Percentiles rank a stretch among this genome's conserved stretches.
Conservation (phyloP, 2,329 filamentous ascomycete species). For the Ascochyta koolunga region DNA sequence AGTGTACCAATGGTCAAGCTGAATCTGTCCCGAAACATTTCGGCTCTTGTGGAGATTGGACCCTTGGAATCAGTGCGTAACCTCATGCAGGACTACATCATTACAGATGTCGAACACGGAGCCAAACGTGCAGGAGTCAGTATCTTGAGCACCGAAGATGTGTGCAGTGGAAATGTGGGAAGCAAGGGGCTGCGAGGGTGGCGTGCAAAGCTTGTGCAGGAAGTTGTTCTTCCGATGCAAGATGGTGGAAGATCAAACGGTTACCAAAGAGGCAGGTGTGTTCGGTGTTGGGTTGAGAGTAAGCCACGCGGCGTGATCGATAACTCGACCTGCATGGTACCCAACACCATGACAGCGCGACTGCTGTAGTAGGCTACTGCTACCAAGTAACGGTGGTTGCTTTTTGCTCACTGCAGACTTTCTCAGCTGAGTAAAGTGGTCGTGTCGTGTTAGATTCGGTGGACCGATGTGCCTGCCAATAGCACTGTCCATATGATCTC, state of each 20-base stretch:
- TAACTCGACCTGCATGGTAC: conserved; percentile 11
- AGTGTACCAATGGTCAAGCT: conserved; percentile 8
- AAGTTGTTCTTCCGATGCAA: conserved; percentile 15
- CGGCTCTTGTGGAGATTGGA: conserved; percentile 9
- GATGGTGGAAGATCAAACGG: conserved; percentile 15
- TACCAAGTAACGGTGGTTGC: conserved; percentile 2
- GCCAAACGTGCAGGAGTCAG: conserved; percentile 4
- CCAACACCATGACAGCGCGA: conserved; percentile 1
- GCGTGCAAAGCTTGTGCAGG: conserved; percentile 9
- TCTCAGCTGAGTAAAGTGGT: conserved; percentile 10
- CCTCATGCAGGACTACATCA: conserved; percentile 15
- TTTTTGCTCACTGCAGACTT: conserved; percentile 6
- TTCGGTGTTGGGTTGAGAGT: conserved; percentile 7
- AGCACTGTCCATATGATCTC: conserved; percentile 26
- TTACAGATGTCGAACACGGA: conserved; percentile 6
- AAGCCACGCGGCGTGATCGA: conserved; percentile 20
- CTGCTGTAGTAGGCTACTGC: background rate
- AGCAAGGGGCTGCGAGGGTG: conserved; percentile 8
- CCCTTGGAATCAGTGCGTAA: conserved; percentile 5
- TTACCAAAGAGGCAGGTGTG: conserved; percentile 23
- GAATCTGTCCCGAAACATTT: conserved; percentile 1
- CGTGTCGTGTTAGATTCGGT: background rate
- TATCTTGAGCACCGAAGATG: conserved; percentile 3
- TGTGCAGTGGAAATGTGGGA: conserved; percentile 4
- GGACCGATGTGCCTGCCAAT: conserved; percentile 10